phyloP scores from a whole-genome alignment of 2,329 filamentous ascomycete species.

The Cercospora sojina region DNA sequence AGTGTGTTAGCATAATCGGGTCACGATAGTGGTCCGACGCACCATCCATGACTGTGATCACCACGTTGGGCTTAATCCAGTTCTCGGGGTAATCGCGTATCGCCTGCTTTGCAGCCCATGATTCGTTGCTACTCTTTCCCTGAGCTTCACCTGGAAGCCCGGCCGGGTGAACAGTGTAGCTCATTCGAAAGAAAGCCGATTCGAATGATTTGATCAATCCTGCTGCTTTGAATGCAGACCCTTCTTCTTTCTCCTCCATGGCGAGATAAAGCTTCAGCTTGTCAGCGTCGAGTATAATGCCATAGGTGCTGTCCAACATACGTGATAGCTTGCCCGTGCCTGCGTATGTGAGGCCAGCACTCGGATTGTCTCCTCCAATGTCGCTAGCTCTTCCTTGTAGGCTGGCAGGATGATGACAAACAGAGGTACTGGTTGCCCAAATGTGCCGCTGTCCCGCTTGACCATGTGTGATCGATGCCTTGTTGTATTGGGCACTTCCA shows the following conservation, averaged over 20 bases:
- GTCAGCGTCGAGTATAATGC: conserved; percentile 18
- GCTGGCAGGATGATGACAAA: conserved; percentile 70
- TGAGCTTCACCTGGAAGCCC: conserved; percentile 67
- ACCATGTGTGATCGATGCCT: conserved; percentile 23
- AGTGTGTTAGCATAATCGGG: conserved; percentile 16
- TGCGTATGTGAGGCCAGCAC: conserved; percentile 67
- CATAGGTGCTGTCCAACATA: conserved; percentile 46
- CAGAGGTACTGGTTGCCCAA: conserved; percentile 41
- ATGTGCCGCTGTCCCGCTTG: conserved; percentile 26
- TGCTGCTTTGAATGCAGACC: conserved; percentile 61
- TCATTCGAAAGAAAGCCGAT: conserved; percentile 65
- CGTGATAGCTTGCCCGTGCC: conserved; percentile 65
- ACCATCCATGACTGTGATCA: conserved; percentile 73
- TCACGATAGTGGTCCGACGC: conserved; percentile 37
- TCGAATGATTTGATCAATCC: conserved; percentile 62
- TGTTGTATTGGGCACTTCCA: conserved; percentile 24
- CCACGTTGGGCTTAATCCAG: conserved; percentile 57
- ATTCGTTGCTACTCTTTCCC: conserved; percentile 72
- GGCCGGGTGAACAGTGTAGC: conserved; percentile 65
- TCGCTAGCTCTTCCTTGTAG: conserved; percentile 71
- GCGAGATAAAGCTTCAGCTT: conserved; percentile 64
- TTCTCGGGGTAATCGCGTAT: conserved; percentile 59
- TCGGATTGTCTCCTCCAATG: conserved; percentile 65
- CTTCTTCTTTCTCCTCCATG: conserved; percentile 68
- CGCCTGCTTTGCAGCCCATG: conserved; percentile 67